phyloP scores from a whole-genome alignment of 2,329 filamentous ascomycete genomes.

The Aschersonia sp. region DNA sequence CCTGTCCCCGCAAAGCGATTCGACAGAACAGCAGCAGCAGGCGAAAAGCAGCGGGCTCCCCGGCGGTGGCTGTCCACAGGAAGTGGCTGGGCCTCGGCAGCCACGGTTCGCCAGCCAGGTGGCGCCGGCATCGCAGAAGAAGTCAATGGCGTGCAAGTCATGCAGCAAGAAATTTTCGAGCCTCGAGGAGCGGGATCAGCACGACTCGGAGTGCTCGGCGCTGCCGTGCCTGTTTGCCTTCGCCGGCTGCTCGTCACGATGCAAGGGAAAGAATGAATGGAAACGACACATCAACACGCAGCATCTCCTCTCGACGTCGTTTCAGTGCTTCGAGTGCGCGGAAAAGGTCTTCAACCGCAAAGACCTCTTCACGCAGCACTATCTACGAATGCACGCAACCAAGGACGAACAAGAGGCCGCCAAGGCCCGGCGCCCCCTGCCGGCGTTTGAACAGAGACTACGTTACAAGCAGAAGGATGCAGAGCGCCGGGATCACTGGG shows the following conservation, averaged over 20 bases:
- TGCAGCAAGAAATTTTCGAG: conserved; percentile 15
- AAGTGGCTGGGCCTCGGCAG: neutral
- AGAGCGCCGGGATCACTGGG: neutral
- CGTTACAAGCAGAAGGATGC: neutral
- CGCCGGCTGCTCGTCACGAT: conserved; percentile 60
- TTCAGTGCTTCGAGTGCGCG: conserved; percentile 55
- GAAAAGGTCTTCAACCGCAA: conserved; percentile 69
- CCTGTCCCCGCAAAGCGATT: neutral
- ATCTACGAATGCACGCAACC: conserved; percentile 65
- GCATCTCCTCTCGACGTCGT: conserved; percentile 62
- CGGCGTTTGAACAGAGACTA: conserved; percentile 39
- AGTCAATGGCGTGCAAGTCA: neutral
- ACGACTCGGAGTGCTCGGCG: neutral
- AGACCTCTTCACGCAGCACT: conserved; percentile 80
- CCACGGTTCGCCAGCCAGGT: neutral
- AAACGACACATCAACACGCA: conserved; percentile 76
- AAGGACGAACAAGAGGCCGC: conserved; percentile 19
- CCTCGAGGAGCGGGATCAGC: neutral
- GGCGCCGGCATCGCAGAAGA: neutral
- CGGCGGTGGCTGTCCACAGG: neutral
- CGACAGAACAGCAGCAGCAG: conserved; percentile 20
- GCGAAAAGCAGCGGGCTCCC: neutral
- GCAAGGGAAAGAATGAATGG: conserved; percentile 85
- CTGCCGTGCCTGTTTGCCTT: conserved; percentile 68
- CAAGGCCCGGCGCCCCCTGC: conserved; percentile 16